Percentiles rank a stretch among this genome's conserved stretches.
Evolutionary conservation across 2,329 filamentous ascomycete genomes (phyloP).

Genomic region (Nemania bipapillata): DNA sequence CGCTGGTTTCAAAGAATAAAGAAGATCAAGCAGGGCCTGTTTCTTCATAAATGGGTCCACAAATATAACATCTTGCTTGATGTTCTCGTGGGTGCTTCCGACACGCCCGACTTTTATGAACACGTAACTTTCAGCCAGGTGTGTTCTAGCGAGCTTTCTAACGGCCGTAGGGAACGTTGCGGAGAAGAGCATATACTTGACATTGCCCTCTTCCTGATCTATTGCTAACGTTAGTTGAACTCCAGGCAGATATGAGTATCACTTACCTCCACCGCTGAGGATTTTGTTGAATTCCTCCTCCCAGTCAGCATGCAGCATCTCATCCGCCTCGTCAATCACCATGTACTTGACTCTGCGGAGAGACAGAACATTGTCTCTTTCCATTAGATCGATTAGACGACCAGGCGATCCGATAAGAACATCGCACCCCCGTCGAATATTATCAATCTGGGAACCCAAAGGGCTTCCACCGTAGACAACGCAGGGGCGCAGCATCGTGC

Average conservation of each 20-base stretch:
- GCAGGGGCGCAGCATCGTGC: slow-evolving; percentile 91
- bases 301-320: slow-evolving; percentile 86
- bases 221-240: slow-evolving; percentile 49
- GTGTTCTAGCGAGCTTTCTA: slow-evolving; percentile 78
- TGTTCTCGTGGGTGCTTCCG: slow-evolving; percentile 83
- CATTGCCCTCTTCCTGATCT: slow-evolving; percentile 78
- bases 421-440: slow-evolving; percentile 86
- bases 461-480: slow-evolving; percentile 89
- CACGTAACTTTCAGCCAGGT: slow-evolving; percentile 78
- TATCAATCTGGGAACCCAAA: slow-evolving; percentile 72
- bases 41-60: slow-evolving; percentile 75
- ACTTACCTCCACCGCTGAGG: slow-evolving; percentile 81
- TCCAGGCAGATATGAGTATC: background rate
- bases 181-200: slow-evolving; percentile 85
- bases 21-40: slow-evolving; percentile 74
- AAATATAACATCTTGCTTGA: slow-evolving; percentile 78
- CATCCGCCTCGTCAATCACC: slow-evolving; percentile 94
- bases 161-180: slow-evolving; percentile 89
- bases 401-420: slow-evolving; percentile 89
- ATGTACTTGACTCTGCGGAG: slow-evolving; percentile 80
- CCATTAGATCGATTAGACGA: slow-evolving; percentile 85
- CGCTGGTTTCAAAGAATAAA: slow-evolving; percentile 74
- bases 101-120: slow-evolving; percentile 88
- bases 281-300: slow-evolving; percentile 78
- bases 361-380: slow-evolving; percentile 73